Percentiles rank a stretch among this genome's conserved stretches.
Conservation (phyloP, 208 protist species). For the Leishmania tropica region DNA sequence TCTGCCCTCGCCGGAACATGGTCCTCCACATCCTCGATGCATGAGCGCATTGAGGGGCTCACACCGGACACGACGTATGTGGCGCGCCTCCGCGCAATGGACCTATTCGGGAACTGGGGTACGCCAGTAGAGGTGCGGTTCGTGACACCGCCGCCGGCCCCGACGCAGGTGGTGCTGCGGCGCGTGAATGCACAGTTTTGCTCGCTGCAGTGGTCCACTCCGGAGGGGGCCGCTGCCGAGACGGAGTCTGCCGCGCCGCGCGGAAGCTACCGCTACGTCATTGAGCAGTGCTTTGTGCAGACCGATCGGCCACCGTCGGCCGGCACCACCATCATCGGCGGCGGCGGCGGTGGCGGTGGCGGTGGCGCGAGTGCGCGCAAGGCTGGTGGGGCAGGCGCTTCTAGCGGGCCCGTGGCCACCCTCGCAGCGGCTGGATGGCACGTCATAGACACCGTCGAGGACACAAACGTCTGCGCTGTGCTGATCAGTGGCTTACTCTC, state of each 20-base stretch:
- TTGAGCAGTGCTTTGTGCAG: slow-evolving; percentile 60
- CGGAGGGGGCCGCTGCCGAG: neutral
- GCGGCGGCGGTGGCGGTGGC: neutral
- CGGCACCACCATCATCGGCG: neutral
- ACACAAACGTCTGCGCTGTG: slow-evolving; percentile 70
- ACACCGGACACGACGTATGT: slow-evolving; percentile 68
- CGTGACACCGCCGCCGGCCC: slow-evolving; percentile 77
- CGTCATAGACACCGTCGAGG: slow-evolving; percentile 70
- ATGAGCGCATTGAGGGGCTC: slow-evolving; percentile 38
- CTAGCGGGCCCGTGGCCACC: slow-evolving; percentile 2
- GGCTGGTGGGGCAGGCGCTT: slow-evolving; percentile 10
- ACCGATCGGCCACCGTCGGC: neutral
- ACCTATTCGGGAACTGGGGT: slow-evolving; percentile 78
- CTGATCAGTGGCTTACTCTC: slow-evolving; percentile 52
- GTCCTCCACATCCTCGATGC: slow-evolving; percentile 4
- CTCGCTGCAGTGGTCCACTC: slow-evolving; percentile 79
- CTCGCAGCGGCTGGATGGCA: slow-evolving; percentile 55
- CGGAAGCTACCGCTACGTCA: slow-evolving; percentile 69
- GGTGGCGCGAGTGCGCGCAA: slow-evolving; percentile 14
- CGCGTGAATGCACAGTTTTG: slow-evolving; percentile 82
- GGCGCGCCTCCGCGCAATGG: slow-evolving; percentile 73
- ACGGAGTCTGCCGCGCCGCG: neutral
- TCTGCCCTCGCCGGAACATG: neutral
- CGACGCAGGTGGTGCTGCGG: slow-evolving; percentile 60
- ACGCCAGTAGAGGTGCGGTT: slow-evolving; percentile 60